phyloP scores from a whole-genome alignment of 73 alveolate genomes.

The Symbiodinium natans region DNA sequence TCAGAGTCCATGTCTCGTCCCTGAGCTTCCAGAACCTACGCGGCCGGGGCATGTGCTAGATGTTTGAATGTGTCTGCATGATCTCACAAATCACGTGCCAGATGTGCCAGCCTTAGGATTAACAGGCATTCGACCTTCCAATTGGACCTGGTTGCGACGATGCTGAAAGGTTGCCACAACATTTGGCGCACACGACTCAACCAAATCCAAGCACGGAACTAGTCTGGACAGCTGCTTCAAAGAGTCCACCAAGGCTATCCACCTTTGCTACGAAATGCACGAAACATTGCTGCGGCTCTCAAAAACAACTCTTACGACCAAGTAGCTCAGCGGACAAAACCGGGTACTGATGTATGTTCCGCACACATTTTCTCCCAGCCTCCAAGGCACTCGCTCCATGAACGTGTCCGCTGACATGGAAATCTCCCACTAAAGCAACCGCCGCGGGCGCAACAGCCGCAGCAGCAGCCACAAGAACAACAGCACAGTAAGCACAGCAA shows the following conservation, averaged over 20 bases:
- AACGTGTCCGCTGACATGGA: not conserved
- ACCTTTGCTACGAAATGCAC: not conserved
- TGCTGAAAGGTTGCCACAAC: no score
- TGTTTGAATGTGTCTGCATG: no score
- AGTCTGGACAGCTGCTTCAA: conserved; percentile 89
- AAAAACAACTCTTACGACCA: not conserved
- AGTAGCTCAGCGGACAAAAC: conserved; percentile 62
- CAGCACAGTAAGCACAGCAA: not conserved
- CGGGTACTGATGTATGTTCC: conserved; percentile 88
- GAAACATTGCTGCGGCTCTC: not conserved
- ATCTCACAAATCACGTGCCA: not conserved
- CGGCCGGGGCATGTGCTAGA: no score
- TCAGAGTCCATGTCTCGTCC: conserved; percentile 85
- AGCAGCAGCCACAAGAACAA: no score
- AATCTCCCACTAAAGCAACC: no score
- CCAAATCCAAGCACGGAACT: not conserved
- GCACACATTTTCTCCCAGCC: conserved; percentile 93
- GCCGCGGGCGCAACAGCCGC: no score
- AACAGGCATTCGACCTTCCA: conserved; percentile 92
- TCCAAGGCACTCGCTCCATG: not conserved
- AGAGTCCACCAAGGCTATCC: conserved; percentile 89
- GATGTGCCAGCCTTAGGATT: conserved; percentile 32
- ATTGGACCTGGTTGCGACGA: conserved; percentile 38
- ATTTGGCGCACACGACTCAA: not conserved
- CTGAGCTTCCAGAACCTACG: conserved; percentile 62